A percentile compares a stretch with the other conserved stretches of the same genome.
Evolutionary conservation across 768 basidiomycete species (phyloP).

Genomic region (Exidia glandulosa): DNA sequence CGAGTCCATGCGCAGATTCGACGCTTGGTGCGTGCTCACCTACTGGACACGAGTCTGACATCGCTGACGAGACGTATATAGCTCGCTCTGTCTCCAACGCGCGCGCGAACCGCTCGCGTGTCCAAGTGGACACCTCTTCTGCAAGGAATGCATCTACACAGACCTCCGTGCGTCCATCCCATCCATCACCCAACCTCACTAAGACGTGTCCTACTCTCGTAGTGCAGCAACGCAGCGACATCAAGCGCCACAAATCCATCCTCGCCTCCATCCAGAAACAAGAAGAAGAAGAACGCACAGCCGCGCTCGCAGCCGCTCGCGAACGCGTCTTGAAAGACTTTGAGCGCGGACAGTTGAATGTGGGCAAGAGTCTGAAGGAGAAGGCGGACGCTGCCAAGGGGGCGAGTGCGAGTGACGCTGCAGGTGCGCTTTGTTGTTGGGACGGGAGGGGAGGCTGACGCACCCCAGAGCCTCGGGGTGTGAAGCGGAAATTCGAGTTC

Average conservation of each 20-base stretch:
- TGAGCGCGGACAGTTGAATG: neutral
- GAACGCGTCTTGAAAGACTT: conserved; percentile 60
- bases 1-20: conserved; percentile 87
- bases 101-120: conserved; percentile 82
- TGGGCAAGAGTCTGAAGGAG: conserved; percentile 6
- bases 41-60: neutral
- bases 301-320: conserved; percentile 61
- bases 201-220: conserved; percentile 8
- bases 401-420: conserved; percentile 22
- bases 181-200: neutral
- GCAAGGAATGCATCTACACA: conserved; percentile 86
- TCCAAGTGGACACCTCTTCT: conserved; percentile 80
- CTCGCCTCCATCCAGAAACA: conserved; percentile 66
- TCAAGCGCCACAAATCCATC: conserved; percentile 79
- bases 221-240: conserved; percentile 87
- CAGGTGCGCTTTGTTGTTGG: conserved; percentile 7
- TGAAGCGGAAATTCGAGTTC: conserved; percentile 82
- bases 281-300: conserved; percentile 67
- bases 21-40: conserved; percentile 44
- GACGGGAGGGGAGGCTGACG: neutral
- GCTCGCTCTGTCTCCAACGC: conserved; percentile 67
- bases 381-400: conserved; percentile 3
- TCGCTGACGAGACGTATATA: too few species aligned
- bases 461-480: conserved; percentile 27
- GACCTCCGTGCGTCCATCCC: conserved; percentile 52